Conservation (phyloP, 75 land plant species). For the Adiantum capillusveneris region DNA sequence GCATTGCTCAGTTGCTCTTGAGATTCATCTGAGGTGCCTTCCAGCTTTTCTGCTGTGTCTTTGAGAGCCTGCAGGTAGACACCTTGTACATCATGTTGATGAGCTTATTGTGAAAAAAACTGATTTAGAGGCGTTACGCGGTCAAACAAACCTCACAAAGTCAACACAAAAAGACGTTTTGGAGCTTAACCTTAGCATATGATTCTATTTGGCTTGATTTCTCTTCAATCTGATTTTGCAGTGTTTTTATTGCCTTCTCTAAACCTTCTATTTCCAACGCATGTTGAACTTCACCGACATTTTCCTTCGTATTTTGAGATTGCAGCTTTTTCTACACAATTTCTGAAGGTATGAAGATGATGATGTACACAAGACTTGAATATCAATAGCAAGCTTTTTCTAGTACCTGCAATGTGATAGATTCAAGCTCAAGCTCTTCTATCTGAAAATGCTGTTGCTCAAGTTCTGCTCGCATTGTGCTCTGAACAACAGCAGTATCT, state of each 20-base stretch:
- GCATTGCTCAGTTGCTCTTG: conserved; percentile 26
- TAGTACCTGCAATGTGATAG: conserved; percentile 7
- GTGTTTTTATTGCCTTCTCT: conserved; percentile 8
- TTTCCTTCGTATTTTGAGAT: conserved; percentile 17
- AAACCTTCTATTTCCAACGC: conserved; percentile 13
- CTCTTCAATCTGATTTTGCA: conserved; percentile 19
- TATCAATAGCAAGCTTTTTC: neutral
- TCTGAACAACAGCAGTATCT: conserved; percentile 21
- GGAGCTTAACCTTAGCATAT: conserved; percentile 12
- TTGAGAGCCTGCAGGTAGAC: conserved; percentile 15
- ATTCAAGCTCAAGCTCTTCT: conserved; percentile 18
- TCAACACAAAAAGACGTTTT: too few relatives aligned
- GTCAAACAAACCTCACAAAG: too few relatives aligned
- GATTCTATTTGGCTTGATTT: conserved; percentile 18
- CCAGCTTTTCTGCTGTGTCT: conserved; percentile 20
- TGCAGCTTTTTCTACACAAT: conserved; percentile 19
- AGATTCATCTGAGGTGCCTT: conserved; percentile 31
- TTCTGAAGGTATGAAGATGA: too few relatives aligned
- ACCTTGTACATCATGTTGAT: too few relatives aligned
- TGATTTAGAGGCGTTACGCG: too few relatives aligned
- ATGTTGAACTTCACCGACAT: conserved; percentile 13
- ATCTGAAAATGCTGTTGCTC: conserved; percentile 11
- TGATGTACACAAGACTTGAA: neutral
- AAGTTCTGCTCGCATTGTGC: conserved; percentile 23
- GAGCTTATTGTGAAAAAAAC: too few relatives aligned